A percentile compares a stretch with the other conserved stretches of the same genome.
phyloP scores from a whole-genome alignment of 2,329 filamentous ascomycete species.

The Diaporthe velutina region DNA sequence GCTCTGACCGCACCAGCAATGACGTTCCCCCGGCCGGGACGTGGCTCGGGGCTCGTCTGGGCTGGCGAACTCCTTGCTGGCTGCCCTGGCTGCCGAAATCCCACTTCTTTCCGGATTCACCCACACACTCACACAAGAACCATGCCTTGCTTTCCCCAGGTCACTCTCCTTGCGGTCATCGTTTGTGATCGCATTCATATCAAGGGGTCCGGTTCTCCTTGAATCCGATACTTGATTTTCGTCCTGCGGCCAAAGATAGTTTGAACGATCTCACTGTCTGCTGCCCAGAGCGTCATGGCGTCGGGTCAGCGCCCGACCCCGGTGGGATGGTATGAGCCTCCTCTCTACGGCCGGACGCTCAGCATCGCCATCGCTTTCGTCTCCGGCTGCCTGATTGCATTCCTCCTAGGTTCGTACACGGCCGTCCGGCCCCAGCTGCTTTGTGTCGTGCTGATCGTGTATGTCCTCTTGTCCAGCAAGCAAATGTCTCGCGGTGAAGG shows the following conservation, averaged over 20 bases:
- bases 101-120: not conserved
- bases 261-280: not conserved
- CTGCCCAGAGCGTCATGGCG: constrained; percentile 21
- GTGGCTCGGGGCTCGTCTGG: constrained; percentile 8
- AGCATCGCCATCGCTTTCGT: constrained; percentile 24
- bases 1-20: constrained; percentile 6
- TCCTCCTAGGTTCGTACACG: constrained; percentile 11
- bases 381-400: constrained; percentile 20
- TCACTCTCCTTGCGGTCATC: not conserved
- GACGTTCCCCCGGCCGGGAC: constrained; percentile 3
- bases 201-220: not conserved
- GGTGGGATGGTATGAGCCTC: constrained; percentile 20
- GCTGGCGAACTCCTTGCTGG: not conserved
- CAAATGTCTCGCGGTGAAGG: constrained; percentile 16
- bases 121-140: not conserved
- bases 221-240: not conserved
- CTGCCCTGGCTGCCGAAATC: constrained; percentile 16
- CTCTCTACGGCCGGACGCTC: constrained; percentile 21
- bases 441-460: not conserved
- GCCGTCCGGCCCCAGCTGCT: not conserved
- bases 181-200: not conserved
- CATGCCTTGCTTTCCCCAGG: not conserved
- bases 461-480: not conserved
- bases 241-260: not conserved
- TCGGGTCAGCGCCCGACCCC: constrained; percentile 24